Conservation (phyloP, 2,329 filamentous ascomycete species). For the Stenocarpella maydis region DNA sequence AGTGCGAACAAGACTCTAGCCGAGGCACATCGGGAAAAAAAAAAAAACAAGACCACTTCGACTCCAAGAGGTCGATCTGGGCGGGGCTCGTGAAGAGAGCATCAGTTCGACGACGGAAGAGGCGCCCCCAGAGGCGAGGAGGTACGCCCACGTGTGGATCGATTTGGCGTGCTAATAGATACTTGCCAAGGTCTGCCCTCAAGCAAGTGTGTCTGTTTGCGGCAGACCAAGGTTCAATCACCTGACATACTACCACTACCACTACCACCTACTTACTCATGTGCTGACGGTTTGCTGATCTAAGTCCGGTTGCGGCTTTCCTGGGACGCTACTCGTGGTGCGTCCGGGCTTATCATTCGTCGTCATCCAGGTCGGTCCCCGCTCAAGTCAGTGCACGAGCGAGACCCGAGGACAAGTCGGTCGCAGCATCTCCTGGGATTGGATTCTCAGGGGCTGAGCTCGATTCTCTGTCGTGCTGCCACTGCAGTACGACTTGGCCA, state of each 20-base stretch:
- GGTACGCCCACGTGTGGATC: conserved; percentile 28
- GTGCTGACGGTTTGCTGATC: not conserved
- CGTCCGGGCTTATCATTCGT: conserved; percentile 28
- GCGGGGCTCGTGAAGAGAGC: not conserved
- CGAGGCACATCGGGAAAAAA: conserved; percentile 4
- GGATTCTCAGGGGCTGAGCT: conserved; percentile 20
- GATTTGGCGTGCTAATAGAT: conserved; percentile 29
- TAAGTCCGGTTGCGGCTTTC: conserved; percentile 25
- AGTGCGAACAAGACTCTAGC: not conserved
- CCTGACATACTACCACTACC: not conserved
- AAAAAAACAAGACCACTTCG: not conserved
- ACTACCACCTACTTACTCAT: not conserved
- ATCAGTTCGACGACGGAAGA: not conserved
- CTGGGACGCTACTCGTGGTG: conserved; percentile 25
- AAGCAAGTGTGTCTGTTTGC: conserved; percentile 16
- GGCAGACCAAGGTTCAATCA: conserved; percentile 21
- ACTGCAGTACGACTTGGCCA: conserved; percentile 15
- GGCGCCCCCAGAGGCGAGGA: conserved; percentile 10
- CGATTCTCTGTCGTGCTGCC: conserved; percentile 19
- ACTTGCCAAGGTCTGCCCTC: conserved; percentile 10
- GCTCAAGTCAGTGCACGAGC: not conserved
- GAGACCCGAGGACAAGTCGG: not conserved
- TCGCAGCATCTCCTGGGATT: not conserved
- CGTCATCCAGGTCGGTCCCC: conserved; percentile 18
- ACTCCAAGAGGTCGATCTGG: not conserved